Evolutionary conservation across 1,284 basidiomycete genomes (phyloP).

Genomic region (Puccinia horiana): DNA sequence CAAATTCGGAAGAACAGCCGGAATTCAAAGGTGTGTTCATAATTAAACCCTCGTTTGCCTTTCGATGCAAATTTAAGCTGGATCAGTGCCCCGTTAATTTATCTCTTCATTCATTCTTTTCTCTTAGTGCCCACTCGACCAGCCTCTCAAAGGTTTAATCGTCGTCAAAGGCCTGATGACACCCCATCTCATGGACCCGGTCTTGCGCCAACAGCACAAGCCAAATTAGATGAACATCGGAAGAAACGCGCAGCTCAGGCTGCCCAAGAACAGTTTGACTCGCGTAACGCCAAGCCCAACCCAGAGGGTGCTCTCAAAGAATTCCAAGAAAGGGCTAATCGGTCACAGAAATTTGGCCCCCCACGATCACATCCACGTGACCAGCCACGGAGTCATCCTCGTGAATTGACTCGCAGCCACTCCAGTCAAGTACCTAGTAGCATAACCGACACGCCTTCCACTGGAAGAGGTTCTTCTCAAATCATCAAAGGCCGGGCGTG

Average conservation of each 20-base stretch:
- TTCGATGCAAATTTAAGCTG: neutral
- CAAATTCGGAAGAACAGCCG: slow-evolving; percentile 64
- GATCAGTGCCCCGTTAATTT: neutral
- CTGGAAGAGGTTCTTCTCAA: slow-evolving; percentile 36
- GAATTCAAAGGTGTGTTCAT: slow-evolving; percentile 65
- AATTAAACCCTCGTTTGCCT: slow-evolving; percentile 67
- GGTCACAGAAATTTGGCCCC: slow-evolving; percentile 50
- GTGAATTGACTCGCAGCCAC: neutral
- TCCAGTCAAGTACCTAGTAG: slow-evolving; percentile 4
- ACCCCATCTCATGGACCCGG: slow-evolving; percentile 92
- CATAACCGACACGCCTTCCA: slow-evolving; percentile 35
- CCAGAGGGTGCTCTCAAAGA: slow-evolving; percentile 51
- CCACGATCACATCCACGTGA: slow-evolving; percentile 41
- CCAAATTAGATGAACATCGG: slow-evolving; percentile 74
- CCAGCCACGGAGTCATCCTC: slow-evolving; percentile 41
- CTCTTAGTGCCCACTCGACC: slow-evolving; percentile 51
- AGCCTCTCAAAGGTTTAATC: slow-evolving; percentile 58
- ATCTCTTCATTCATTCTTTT: neutral
- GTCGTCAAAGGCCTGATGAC: slow-evolving; percentile 76
- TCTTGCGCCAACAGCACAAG: slow-evolving; percentile 72
- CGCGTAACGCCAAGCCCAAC: slow-evolving; percentile 27
- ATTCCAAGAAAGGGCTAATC: slow-evolving; percentile 55
- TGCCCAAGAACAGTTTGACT: slow-evolving; percentile 49
- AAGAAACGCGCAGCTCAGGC: slow-evolving; percentile 53
- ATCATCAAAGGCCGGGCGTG: slow-evolving; percentile 51